Evolutionary conservation across 768 basidiomycete species (phyloP), one percentile per base, ranked within the genome.

Genomic region (Panaeolus cyanescens): DNA sequence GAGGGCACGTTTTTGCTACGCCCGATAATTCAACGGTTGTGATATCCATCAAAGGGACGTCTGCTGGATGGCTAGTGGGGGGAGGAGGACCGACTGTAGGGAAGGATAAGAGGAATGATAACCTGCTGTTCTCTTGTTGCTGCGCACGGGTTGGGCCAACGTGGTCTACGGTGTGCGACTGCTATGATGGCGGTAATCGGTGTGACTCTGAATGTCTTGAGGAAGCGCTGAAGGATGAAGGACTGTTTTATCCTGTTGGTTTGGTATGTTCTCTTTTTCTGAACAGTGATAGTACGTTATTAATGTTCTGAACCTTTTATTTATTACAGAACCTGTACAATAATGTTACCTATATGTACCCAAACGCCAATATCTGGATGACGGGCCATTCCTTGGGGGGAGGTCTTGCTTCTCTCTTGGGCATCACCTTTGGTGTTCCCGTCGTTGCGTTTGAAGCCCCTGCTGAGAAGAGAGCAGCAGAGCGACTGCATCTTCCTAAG

Each of bases 91-190:
- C 92, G 12, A 97, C 96, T 8, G 82, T 85, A 37, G 83, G 81
- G 68, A 97, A 91, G 74, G 96, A 99, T 79, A 96, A 95, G 76
- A 74, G 89, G 60, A 99, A 99, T 75, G 96, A 98, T 68, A 99
- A 96, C 70, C 77, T 96, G n/a, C 77, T 99, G 32, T 96, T 96
- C 77, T 91, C 93, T 4, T 99, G 96, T 74, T 99, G 96, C 73
- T 99, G 96, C 68, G 96, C 95, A 2, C 83, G 91, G 6, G 92
- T 98, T n/a, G 93, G 92, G 32, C 92, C 94, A 57, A 93, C 93
- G 0, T 99, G 96, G 96, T 86, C 85, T 19, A 83, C 96, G 0
- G 96, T 97, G 0, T 99, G 96, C 71, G 90, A 85, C 54, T 99
- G 96, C 74, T 90, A 89, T 69, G 78, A 86, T 6, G 85, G 92